Evolutionary conservation across 208 protist genomes (phyloP), one percentile per base, ranked within the genome.

Genomic region (Zelonia costaricensis): DNA sequence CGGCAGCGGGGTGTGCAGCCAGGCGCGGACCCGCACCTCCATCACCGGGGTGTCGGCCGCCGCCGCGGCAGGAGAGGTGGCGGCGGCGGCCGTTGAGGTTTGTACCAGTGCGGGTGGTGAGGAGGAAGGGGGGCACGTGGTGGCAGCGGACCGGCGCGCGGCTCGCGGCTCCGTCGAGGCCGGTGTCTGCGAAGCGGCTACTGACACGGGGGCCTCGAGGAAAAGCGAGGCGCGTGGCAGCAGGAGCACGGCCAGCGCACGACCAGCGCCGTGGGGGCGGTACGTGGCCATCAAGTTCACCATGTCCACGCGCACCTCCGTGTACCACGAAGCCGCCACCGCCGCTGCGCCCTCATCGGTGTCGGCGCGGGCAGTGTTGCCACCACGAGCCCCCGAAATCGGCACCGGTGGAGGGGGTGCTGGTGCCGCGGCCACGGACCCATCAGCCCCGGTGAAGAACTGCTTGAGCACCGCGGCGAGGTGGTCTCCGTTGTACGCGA

Each of bases 401-500:
- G n/a, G n/a, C n/a, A n/a, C n/a, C n/a, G n/a, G n/a, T n/a, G n/a
- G n/a, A n/a, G n/a, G n/a, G n/a, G n/a, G n/a, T n/a, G n/a, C n/a
- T n/a, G n/a, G n/a, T n/a, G 30, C 33, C 23, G 42, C 22, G 4
- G 52, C 20, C 13, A 28, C 55, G 18, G 39, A 53, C 27, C 28
- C 12, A 5, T 39, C 60, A 8, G 60, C 48, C 16, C 23, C 42
- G 62, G 28, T 69, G 27, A 88, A 82, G 61, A 68, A 88, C 18
- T 82, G 83, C 27, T 74, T 31, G 23, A 88, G 40, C 27, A 80
- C 71, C 35, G 80, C 77, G 4, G 75, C 47, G 49, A 80, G 80
- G 40, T 76, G 49, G 47, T 88, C 82, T 13, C 82, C 82, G 39
- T 79, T 78, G 57, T 81, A 74, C 38, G 74, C 49, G 1, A 75